phyloP scores from a whole-genome alignment of 768 basidiomycete species.

The Cytidiella melzeri region DNA sequence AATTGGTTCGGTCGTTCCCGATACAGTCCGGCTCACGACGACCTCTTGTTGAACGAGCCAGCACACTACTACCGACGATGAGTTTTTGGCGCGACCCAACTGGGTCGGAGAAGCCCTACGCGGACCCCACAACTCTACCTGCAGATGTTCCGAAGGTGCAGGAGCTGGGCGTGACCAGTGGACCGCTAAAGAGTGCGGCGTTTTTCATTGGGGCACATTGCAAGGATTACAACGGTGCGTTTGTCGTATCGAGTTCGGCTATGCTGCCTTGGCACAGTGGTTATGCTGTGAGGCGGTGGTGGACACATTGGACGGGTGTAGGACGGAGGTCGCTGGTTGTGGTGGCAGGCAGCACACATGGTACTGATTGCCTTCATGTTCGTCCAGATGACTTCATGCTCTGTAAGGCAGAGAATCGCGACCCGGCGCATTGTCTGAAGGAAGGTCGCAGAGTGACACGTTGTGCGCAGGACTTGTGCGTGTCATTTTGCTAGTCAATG shows the following conservation, averaged over 20 bases:
- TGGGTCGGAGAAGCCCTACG: slow-evolving; percentile 43
- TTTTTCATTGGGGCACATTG: slow-evolving; percentile 97
- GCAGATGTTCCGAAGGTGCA: slow-evolving; percentile 67
- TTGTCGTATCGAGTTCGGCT: not conserved
- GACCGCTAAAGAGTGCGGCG: slow-evolving; percentile 90
- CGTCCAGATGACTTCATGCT: slow-evolving; percentile 88
- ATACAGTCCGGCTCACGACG: slow-evolving; percentile 12
- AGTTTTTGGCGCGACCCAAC: slow-evolving; percentile 45
- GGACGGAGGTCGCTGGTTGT: not conserved
- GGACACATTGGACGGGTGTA: not conserved
- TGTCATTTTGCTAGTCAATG: no score
- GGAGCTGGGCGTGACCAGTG: slow-evolving; percentile 87
- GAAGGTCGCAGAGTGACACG: slow-evolving; percentile 94
- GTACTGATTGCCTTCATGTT: slow-evolving; percentile 1
- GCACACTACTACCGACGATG: slow-evolving; percentile 35
- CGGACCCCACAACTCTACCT: slow-evolving; percentile 63
- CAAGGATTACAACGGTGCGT: slow-evolving; percentile 92
- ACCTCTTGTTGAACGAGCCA: slow-evolving; percentile 1
- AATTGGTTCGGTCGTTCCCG: slow-evolving; percentile 1
- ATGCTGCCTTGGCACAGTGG: not conserved
- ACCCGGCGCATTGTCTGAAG: slow-evolving; percentile 90
- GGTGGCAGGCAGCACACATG: not conserved
- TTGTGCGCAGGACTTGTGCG: slow-evolving; percentile 91
- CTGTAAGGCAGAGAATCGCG: slow-evolving; percentile 88
- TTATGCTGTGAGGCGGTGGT: not conserved